Base-by-base conservation (phyloP, 2,329 filamentous ascomycete genomes). In the Penicillium nordicum region DNA sequence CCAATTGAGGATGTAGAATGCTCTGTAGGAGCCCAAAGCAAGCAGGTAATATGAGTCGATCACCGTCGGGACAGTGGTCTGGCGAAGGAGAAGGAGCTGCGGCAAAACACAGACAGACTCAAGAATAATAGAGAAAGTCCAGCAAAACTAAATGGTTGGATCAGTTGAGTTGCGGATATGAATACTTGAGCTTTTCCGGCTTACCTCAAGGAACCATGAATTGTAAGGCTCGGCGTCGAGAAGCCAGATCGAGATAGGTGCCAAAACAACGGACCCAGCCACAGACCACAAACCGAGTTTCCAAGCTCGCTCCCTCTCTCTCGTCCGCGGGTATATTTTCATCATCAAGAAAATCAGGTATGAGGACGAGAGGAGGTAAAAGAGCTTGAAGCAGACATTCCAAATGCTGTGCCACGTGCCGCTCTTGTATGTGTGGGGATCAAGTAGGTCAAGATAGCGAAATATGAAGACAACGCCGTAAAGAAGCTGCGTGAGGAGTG, bases 11-110 rank as follows among this genome's bases (percentile, higher is more conserved):
- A 96, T 87, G 76, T 97, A 97, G 59, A 97, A 84, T 47, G 81
- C 89, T 55, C 93, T 89, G 77, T 97, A 97, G 12, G 88, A 88
- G 36, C 92, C 93, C 1, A 97, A 84, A 0, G 91, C 86, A 48
- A 94, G 80, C 53, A 97, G 88, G 75, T 97, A 97, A 77, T 89
- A 96, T n/a, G 90, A 96, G 73, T 96, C 90, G 76, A 97, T 92
- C 45, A 97, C 93, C 47, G 93, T 97, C 0, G 93, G 93, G 0
- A 97, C 91, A 27, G 87, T 92, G n/a, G 93, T 97, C 74, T 97
- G 92, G 57, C 93, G 89, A 14, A 97, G 85, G 42, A 97, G 86
- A 6, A 97, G 84, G 1, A 97, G 86, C 73, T 97, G 93, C 0
- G 93, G 93, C 21, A 97, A 85, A 34, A 97, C 85, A 73, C 89